Evolutionary conservation across 306 rosid species (phyloP).

Genomic region (Ormosia emarginata): DNA sequence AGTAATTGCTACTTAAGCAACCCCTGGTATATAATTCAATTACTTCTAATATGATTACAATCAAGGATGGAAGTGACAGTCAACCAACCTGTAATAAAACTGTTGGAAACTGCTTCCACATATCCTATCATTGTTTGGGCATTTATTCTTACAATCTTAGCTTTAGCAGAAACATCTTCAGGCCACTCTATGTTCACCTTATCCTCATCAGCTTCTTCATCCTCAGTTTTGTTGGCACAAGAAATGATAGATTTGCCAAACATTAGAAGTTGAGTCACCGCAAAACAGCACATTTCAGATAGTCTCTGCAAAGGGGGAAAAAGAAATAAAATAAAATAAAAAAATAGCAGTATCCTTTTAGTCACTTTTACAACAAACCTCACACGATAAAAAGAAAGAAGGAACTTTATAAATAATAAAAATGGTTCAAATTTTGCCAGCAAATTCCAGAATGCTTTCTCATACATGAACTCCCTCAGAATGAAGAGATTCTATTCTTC

Average conservation of each 20-base stretch:
- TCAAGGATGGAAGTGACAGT: background rate
- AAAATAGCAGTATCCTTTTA: slow-evolving; percentile 9
- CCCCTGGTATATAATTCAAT: background rate
- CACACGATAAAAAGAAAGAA: background rate
- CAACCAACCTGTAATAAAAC: slow-evolving; percentile 80
- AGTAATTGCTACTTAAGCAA: background rate
- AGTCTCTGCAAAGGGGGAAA: slow-evolving; percentile 63
- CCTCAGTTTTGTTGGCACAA: slow-evolving; percentile 60
- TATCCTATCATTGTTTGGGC: slow-evolving; percentile 73
- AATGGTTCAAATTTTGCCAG: background rate
- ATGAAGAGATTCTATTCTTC: slow-evolving; percentile 87
- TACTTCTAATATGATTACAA: background rate
- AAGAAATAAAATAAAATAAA: no score
- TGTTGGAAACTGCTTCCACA: slow-evolving; percentile 80
- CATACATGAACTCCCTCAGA: slow-evolving; percentile 98
- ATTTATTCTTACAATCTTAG: slow-evolving; percentile 79
- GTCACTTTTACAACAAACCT: slow-evolving; percentile 1
- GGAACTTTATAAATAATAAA: background rate
- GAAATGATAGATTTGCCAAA: slow-evolving; percentile 81
- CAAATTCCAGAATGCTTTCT: slow-evolving; percentile 7
- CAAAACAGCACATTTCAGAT: slow-evolving; percentile 90
- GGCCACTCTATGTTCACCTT: slow-evolving; percentile 74
- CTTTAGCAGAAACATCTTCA: slow-evolving; percentile 79
- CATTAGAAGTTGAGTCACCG: slow-evolving; percentile 76
- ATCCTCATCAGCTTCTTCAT: slow-evolving; percentile 44